A percentile compares a stretch with the other conserved stretches of the same genome.
Evolutionary conservation across 768 basidiomycete species (phyloP).

Genomic region (Boletus tylopilopsis): DNA sequence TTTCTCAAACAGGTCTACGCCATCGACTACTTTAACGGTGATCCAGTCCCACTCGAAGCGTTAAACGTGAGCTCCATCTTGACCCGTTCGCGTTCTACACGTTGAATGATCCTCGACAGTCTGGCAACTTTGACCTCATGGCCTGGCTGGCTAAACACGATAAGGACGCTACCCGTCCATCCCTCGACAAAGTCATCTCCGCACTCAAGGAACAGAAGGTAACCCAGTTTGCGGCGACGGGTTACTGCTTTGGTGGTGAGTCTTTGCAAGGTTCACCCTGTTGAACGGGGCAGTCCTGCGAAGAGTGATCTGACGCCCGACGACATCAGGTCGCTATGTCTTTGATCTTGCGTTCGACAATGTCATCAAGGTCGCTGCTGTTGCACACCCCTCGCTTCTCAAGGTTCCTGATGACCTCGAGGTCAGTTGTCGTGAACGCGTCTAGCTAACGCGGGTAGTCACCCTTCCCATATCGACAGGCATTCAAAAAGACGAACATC

Average conservation of each 20-base stretch:
- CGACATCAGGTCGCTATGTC: conserved; percentile 36
- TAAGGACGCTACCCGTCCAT: conserved; percentile 39
- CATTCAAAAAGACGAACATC: conserved; percentile 43
- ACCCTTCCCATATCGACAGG: conserved; percentile 32
- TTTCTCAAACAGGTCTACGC: conserved; percentile 11
- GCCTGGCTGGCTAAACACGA: conserved; percentile 43
- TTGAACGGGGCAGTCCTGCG: no score
- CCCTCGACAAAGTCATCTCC: conserved; percentile 52
- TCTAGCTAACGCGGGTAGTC: neutral
- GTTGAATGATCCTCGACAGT: neutral
- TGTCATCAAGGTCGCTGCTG: conserved; percentile 35
- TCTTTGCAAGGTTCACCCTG: neutral
- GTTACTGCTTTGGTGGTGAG: conserved; percentile 69
- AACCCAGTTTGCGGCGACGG: conserved; percentile 53
- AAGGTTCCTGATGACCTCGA: conserved; percentile 48
- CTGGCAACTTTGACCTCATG: conserved; percentile 20
- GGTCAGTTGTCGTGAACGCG: conserved; percentile 28
- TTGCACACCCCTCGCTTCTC: conserved; percentile 47
- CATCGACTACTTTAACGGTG: conserved; percentile 29
- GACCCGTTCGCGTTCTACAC: neutral
- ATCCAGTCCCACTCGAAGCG: conserved; percentile 20
- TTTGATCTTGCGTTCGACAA: conserved; percentile 45
- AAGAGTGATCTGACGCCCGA: no score
- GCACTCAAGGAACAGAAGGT: conserved; percentile 59
- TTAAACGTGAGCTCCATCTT: conserved; percentile 3